Evolutionary conservation across 208 protist species (phyloP).

Genomic region (Leishmania tropica): DNA sequence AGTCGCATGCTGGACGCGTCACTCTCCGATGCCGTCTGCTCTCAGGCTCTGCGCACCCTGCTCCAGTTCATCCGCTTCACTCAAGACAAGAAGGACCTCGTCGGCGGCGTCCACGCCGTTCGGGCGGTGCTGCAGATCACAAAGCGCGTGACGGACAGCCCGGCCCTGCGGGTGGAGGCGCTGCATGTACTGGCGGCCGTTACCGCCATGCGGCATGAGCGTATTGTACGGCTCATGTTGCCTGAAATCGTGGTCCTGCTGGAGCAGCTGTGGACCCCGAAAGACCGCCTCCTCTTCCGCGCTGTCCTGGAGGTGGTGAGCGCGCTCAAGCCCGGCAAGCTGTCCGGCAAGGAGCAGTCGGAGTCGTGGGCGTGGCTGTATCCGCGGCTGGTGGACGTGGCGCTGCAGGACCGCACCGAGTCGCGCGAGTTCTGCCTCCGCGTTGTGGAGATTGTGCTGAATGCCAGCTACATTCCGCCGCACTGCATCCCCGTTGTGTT

Average conservation of each 20-base stretch:
- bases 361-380: slow-evolving; percentile 93
- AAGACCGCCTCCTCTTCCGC: slow-evolving; percentile 84
- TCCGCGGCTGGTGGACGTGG: slow-evolving; percentile 88
- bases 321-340: slow-evolving; percentile 88
- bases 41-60: slow-evolving; percentile 80
- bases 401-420: slow-evolving; percentile 85
- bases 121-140: slow-evolving; percentile 80
- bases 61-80: slow-evolving; percentile 86
- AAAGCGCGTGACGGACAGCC: slow-evolving; percentile 76
- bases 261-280: slow-evolving; percentile 85
- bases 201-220: slow-evolving; percentile 82
- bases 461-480: slow-evolving; percentile 88
- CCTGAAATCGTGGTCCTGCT: slow-evolving; percentile 90
- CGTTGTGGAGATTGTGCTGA: slow-evolving; percentile 86
- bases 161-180: slow-evolving; percentile 81
- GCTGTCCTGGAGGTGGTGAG: slow-evolving; percentile 86
- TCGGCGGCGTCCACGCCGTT: slow-evolving; percentile 85
- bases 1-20: slow-evolving; percentile 87
- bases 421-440: slow-evolving; percentile 88
- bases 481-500: slow-evolving; percentile 90
- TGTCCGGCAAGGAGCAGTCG: slow-evolving; percentile 89
- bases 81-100: slow-evolving; percentile 78
- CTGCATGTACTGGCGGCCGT: slow-evolving; percentile 85
- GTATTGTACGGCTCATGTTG: slow-evolving; percentile 79
- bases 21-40: slow-evolving; percentile 83